These are phyloP conservation scores for Flaveria brownii DNA, from an alignment of 129 eudicot genomes.

Conservation along the genomic window DNA sequence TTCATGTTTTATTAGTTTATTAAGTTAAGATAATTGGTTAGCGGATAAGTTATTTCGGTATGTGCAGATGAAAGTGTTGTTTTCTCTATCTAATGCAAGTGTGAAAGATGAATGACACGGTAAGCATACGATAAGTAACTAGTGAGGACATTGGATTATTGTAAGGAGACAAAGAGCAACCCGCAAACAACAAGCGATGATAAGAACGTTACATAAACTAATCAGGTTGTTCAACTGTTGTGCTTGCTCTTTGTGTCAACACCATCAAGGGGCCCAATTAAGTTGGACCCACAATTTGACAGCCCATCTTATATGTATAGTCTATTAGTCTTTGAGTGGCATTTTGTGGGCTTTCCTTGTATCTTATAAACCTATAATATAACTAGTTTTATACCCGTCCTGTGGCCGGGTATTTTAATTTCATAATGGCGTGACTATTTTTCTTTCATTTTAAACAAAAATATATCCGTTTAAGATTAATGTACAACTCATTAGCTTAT, in stretches of 20 bases:
- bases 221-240: not conserved
- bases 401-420: too few species aligned
- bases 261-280: constrained; percentile 15
- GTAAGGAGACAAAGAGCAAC: not conserved
- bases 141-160: not conserved
- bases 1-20: too few species aligned
- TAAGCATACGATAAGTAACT: not conserved
- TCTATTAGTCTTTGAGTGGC: not conserved
- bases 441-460: too few species aligned
- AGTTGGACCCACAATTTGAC: not conserved
- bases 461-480: too few species aligned
- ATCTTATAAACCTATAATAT: not conserved
- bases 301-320: constrained; percentile 3
- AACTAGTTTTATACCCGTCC: too few species aligned
- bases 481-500: too few species aligned
- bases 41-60: too few species aligned
- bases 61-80: too few species aligned
- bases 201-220: constrained; percentile 3
- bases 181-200: not conserved
- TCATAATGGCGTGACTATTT: too few species aligned
- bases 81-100: too few species aligned
- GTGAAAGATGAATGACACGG: too few species aligned
- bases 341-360: not conserved
- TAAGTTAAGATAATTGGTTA: too few species aligned
- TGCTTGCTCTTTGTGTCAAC: constrained; percentile 9